phyloP scores from a whole-genome alignment of 306 rosid species.

The Luffa acutangula region DNA sequence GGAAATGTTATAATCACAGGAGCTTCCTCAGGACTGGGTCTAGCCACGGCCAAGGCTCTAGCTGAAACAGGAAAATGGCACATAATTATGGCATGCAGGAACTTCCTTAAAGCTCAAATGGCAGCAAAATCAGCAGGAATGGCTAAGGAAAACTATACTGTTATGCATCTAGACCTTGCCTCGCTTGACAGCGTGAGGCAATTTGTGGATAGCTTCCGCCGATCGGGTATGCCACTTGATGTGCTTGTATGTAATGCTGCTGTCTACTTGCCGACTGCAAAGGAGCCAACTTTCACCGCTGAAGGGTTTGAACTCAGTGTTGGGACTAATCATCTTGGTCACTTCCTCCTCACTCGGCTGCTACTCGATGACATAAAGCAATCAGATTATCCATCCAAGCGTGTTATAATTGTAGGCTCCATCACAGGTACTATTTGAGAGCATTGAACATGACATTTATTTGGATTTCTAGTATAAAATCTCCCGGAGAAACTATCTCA shows the following conservation, averaged over 20 bases:
- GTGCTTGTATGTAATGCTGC: conserved; percentile 92
- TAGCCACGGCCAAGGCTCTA: conserved; percentile 89
- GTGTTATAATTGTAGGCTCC: conserved; percentile 85
- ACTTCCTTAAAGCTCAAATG: conserved; percentile 85
- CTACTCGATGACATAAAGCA: conserved; percentile 61
- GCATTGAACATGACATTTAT: not conserved
- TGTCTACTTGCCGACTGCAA: conserved; percentile 87
- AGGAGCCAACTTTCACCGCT: conserved; percentile 81
- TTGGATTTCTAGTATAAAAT: not conserved
- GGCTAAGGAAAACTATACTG: conserved; percentile 59
- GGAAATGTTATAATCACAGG: conserved; percentile 82
- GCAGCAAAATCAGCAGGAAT: conserved; percentile 88
- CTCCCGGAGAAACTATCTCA: not conserved
- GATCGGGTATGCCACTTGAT: conserved; percentile 57
- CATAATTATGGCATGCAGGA: conserved; percentile 95
- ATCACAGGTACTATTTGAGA: conserved; percentile 55
- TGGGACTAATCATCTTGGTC: conserved; percentile 91
- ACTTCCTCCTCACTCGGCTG: conserved; percentile 77
- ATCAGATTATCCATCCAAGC: conserved; percentile 77
- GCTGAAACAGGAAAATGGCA: conserved; percentile 98
- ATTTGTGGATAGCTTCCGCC: conserved; percentile 62
- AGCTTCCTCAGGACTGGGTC: conserved; percentile 85
- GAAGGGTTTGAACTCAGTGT: conserved; percentile 91
- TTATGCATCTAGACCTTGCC: conserved; percentile 88
- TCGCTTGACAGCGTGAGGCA: conserved; percentile 89